Evolutionary conservation across 768 basidiomycete species (phyloP).

Genomic region (Calocera viscosa): DNA sequence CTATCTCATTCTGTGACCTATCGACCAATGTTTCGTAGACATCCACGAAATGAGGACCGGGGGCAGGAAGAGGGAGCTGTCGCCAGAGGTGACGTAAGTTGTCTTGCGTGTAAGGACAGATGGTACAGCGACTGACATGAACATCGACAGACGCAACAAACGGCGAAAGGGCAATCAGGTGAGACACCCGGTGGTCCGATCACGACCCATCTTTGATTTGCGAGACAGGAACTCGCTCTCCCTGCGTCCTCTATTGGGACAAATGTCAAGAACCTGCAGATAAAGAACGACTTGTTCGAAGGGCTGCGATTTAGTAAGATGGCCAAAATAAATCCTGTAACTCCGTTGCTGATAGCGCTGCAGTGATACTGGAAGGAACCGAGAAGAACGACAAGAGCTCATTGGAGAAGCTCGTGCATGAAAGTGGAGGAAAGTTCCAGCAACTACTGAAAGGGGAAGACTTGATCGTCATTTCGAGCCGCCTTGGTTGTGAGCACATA

Average conservation of each 20-base stretch:
- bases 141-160: constrained; percentile 6
- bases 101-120: background rate
- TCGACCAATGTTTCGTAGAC: constrained; percentile 19
- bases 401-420: constrained; percentile 21
- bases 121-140: constrained; percentile 1
- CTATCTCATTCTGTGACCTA: background rate
- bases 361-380: constrained; percentile 26
- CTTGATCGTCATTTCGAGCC: constrained; percentile 5
- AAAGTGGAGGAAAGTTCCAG: constrained; percentile 7
- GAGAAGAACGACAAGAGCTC: constrained; percentile 27
- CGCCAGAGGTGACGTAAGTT: background rate
- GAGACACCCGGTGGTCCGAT: background rate
- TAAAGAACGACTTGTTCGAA: constrained; percentile 55
- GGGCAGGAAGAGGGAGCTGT: constrained; percentile 46
- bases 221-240: constrained; percentile 30
- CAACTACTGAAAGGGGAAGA: constrained; percentile 4
- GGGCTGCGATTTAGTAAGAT: constrained; percentile 66
- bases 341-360: constrained; percentile 10
- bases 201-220: background rate
- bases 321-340: constrained; percentile 10
- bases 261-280: constrained; percentile 45
- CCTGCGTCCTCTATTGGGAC: constrained; percentile 49
- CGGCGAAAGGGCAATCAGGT: constrained; percentile 19
- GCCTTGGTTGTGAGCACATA: background rate
- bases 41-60: constrained; percentile 56